phyloP scores from a whole-genome alignment of 208 protist genomes.

The Vickermania spadyakhi region DNA sequence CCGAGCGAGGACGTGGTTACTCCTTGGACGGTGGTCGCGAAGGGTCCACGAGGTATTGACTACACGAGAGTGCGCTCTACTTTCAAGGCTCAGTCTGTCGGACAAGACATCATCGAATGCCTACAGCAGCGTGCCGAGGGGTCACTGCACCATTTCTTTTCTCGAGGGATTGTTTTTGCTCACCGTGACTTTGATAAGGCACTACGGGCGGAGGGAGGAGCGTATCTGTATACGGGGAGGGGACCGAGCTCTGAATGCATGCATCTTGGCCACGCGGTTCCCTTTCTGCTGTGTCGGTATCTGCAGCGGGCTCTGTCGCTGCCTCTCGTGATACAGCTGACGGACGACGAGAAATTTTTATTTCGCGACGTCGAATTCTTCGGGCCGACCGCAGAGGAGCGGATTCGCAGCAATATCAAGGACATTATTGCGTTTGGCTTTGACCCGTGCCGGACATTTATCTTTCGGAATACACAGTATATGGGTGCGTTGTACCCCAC shows the following conservation, averaged over 20 bases:
- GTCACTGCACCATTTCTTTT: slow-evolving; percentile 89
- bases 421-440: slow-evolving; percentile 99
- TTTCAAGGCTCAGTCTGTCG: slow-evolving; percentile 69
- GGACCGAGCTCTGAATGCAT: slow-evolving; percentile 95
- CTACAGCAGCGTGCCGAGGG: slow-evolving; percentile 14
- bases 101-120: slow-evolving; percentile 20
- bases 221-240: slow-evolving; percentile 99
- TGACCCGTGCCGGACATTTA: slow-evolving; percentile 97
- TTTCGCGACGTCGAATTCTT: slow-evolving; percentile 92
- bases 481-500: slow-evolving; percentile 95
- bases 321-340: slow-evolving; percentile 99
- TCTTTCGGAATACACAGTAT: slow-evolving; percentile 98
- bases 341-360: slow-evolving; percentile 99
- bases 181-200: slow-evolving; percentile 95
- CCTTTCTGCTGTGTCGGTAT: slow-evolving; percentile 98
- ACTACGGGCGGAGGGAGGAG: slow-evolving; percentile 73
- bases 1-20: slow-evolving; percentile 49
- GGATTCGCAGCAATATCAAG: slow-evolving; percentile 95
- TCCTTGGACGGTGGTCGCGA: slow-evolving; percentile 69
- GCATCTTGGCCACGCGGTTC: slow-evolving; percentile 98
- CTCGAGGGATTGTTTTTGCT: slow-evolving; percentile 95
- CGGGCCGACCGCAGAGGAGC: slow-evolving; percentile 56
- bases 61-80: slow-evolving; percentile 73
- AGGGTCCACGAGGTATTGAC: slow-evolving; percentile 64
- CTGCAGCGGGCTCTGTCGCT: slow-evolving; percentile 97